Percentiles rank a stretch among this genome's conserved stretches.
Conservation (phyloP, 345 rosid species). For the Heritiera fomes region DNA sequence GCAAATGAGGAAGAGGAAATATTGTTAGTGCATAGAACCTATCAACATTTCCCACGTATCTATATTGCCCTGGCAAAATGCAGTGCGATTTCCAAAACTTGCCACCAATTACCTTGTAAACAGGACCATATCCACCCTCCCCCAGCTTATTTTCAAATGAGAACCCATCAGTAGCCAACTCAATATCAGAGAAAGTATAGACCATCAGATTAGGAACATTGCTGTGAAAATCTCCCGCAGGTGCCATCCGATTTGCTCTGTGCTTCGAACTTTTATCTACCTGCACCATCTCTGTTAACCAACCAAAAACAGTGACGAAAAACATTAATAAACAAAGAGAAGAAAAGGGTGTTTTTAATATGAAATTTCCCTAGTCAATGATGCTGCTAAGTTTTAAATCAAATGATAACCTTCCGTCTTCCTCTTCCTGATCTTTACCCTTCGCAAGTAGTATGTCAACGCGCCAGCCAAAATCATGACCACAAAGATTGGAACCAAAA, state of each 20-base stretch:
- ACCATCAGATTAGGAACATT: conserved; percentile 10
- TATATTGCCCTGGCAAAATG: too few relatives aligned
- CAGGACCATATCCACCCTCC: conserved; percentile 31
- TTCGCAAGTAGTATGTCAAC: background rate
- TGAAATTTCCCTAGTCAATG: too few relatives aligned
- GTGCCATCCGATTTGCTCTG: background rate
- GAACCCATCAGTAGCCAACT: conserved; percentile 19
- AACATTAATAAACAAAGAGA: too few relatives aligned
- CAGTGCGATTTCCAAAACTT: too few relatives aligned
- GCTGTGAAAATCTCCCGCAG: background rate
- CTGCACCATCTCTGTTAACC: background rate
- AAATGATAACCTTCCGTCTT: conserved; percentile 26
- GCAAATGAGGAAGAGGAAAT: too few relatives aligned
- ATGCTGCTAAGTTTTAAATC: too few relatives aligned
- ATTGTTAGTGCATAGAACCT: too few relatives aligned
- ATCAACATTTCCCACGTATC: too few relatives aligned
- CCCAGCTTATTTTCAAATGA: conserved; percentile 25
- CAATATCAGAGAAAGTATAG: conserved; percentile 8
- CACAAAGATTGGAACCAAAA: background rate
- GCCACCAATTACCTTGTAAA: background rate
- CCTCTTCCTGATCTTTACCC: too few relatives aligned
- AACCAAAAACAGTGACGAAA: background rate
- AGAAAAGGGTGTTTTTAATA: too few relatives aligned
- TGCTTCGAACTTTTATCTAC: background rate
- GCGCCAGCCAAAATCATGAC: conserved; percentile 7